These are phyloP conservation scores for Cryptococcus deneoformans DNA, from an alignment of 1,284 basidiomycete species.

Conservation along the genomic window DNA sequence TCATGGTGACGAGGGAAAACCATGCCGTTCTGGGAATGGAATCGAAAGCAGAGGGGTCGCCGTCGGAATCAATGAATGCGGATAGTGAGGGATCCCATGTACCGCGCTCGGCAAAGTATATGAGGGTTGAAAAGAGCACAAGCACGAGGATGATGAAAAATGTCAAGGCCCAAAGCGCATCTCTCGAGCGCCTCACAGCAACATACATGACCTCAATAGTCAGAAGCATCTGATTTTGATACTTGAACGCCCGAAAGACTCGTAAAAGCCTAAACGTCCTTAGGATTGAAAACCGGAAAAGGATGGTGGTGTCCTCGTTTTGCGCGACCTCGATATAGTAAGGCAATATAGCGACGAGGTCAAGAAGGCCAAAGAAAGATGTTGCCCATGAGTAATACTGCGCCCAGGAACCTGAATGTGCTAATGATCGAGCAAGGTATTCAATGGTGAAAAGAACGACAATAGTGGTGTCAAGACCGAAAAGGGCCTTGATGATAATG, in stretches of 20 bases:
- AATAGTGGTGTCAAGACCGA: conserved; percentile 69
- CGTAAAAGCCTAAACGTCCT: conserved; percentile 74
- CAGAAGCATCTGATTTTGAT: conserved; percentile 60
- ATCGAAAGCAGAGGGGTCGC: conserved; percentile 58
- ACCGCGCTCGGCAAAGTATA: conserved; percentile 84
- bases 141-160: conserved; percentile 87
- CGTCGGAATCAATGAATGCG: conserved; percentile 77
- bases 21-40: conserved; percentile 75
- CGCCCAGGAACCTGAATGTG: conserved; percentile 49
- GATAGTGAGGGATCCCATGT: conserved; percentile 76
- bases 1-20: conserved; percentile 58
- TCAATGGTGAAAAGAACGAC: conserved; percentile 81
- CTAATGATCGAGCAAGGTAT: conserved; percentile 42
- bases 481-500: conserved; percentile 67
- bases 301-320: conserved; percentile 78
- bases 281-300: conserved; percentile 82
- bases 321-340: conserved; percentile 81
- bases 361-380: conserved; percentile 78
- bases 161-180: conserved; percentile 76
- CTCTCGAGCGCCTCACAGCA: conserved; percentile 76
- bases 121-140: conserved; percentile 76
- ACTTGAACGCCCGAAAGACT: conserved; percentile 82
- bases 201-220: conserved; percentile 93
- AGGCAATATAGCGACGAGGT: conserved; percentile 75
- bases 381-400: conserved; percentile 49